A percentile compares a stretch with the other conserved stretches of the same genome.
These are phyloP conservation scores for Alternaria gansuensis DNA, from an alignment of 2,329 filamentous ascomycete genomes.

Conservation along the genomic window DNA sequence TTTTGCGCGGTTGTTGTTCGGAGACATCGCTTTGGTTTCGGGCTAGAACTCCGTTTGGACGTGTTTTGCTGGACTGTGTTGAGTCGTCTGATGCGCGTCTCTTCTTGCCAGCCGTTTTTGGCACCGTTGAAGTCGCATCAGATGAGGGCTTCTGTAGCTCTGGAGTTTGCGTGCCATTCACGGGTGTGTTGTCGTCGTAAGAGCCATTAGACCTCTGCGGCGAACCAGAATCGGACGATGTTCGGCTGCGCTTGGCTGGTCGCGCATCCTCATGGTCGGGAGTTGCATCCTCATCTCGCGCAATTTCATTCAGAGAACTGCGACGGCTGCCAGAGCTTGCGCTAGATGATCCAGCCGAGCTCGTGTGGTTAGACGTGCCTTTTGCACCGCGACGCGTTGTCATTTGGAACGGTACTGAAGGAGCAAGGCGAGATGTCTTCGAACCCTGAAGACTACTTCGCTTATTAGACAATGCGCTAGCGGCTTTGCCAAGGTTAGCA, in stretches of 20 bases:
- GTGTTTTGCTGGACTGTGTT: conserved; percentile 44
- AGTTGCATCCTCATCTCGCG: conserved; percentile 41
- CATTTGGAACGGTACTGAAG: conserved; percentile 60
- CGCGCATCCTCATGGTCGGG: conserved; percentile 48
- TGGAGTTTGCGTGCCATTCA: conserved; percentile 41
- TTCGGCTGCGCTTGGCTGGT: conserved; percentile 52
- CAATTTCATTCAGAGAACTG: conserved; percentile 50
- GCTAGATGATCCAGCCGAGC: conserved; percentile 47
- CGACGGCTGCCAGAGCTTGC: conserved; percentile 51
- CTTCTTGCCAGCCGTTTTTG: conserved; percentile 43
- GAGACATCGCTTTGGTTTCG: conserved; percentile 49
- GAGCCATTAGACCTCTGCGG: conserved; percentile 43
- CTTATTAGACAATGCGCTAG: conserved; percentile 49
- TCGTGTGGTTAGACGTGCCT: conserved; percentile 49
- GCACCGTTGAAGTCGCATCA: conserved; percentile 29
- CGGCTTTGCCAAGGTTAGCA: conserved; percentile 52
- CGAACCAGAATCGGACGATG: conserved; percentile 52
- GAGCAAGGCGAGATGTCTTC: conserved; percentile 55
- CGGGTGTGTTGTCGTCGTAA: conserved; percentile 41
- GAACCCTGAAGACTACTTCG: conserved; percentile 47
- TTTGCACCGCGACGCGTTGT: conserved; percentile 57
- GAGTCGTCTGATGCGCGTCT: conserved; percentile 48
- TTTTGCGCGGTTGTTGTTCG: conserved; percentile 50
- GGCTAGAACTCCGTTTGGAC: conserved; percentile 47
- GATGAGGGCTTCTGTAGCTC: conserved; percentile 34